Evolutionary conservation across 2,329 filamentous ascomycete genomes (phyloP).

Genomic region (Coniosporium tulheliwenetii): DNA sequence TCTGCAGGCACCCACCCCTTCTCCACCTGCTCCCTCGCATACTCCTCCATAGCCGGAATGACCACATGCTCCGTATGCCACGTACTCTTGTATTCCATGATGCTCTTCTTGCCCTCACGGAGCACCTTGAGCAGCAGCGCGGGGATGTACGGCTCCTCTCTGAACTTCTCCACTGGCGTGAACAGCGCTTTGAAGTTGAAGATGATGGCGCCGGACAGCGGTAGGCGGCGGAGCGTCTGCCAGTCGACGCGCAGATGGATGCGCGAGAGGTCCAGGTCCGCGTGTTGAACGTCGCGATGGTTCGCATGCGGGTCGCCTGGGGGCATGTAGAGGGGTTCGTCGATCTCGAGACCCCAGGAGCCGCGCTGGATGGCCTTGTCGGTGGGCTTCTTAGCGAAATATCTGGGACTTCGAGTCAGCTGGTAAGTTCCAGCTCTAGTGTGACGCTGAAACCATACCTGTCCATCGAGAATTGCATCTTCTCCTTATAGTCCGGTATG

Average conservation of each 20-base stretch:
- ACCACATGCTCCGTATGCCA: constrained; percentile 66
- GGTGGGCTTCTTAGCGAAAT: constrained; percentile 62
- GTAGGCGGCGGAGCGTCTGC: constrained; percentile 70
- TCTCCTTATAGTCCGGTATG: constrained; percentile 74
- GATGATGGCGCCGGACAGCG: constrained; percentile 57
- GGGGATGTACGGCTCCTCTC: constrained; percentile 58
- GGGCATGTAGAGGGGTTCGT: constrained; percentile 59
- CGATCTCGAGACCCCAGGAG: constrained; percentile 70
- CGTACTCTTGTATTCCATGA: constrained; percentile 71
- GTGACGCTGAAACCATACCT: constrained; percentile 31
- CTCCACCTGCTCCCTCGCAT: constrained; percentile 49
- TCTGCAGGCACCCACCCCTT: constrained; percentile 41
- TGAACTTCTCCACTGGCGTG: constrained; percentile 54
- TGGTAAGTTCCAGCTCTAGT: too few species aligned
- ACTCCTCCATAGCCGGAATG: constrained; percentile 47
- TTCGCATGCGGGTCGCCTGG: constrained; percentile 49
- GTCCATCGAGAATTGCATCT: constrained; percentile 81
- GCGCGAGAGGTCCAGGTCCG: constrained; percentile 39
- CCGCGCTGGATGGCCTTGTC: constrained; percentile 67
- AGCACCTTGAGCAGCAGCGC: constrained; percentile 52
- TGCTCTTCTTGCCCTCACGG: constrained; percentile 50
- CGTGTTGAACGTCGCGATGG: constrained; percentile 42
- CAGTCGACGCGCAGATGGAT: constrained; percentile 67
- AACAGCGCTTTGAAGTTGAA: constrained; percentile 88
- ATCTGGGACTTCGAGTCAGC: constrained; percentile 30